Conservation (phyloP, 208 protist genomes). For the Porcisia deanei region DNA sequence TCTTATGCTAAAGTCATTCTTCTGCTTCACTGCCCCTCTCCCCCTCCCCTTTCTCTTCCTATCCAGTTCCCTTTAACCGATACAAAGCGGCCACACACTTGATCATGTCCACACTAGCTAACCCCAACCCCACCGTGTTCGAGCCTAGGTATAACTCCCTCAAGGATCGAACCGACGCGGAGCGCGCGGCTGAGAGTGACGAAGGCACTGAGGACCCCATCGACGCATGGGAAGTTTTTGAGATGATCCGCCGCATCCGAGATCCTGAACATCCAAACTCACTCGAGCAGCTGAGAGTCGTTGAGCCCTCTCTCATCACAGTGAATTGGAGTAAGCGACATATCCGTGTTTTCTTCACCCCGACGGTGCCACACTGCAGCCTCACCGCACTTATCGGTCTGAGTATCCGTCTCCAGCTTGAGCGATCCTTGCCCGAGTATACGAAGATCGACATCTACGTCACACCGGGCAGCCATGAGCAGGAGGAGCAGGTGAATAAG, state of each 20-base stretch:
- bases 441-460: constrained; percentile 96
- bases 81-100: neutral
- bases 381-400: constrained; percentile 98
- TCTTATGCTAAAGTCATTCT: neutral
- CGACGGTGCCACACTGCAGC: constrained; percentile 98
- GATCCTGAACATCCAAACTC: constrained; percentile 99
- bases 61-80: neutral
- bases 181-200: constrained; percentile 54
- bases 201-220: constrained; percentile 80
- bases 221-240: constrained; percentile 95
- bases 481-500: constrained; percentile 98
- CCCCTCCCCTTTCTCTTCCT: neutral
- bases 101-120: constrained; percentile 46
- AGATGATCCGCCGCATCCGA: constrained; percentile 96
- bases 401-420: constrained; percentile 96
- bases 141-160: constrained; percentile 17
- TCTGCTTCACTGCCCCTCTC: neutral
- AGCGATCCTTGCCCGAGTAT: constrained; percentile 92
- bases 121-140: constrained; percentile 74
- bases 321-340: constrained; percentile 76
- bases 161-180: constrained; percentile 35
- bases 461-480: constrained; percentile 92
- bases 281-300: constrained; percentile 97
- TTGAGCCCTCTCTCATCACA: constrained; percentile 87
- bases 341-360: constrained; percentile 96